Base-by-base conservation (phyloP, 208 protist genomes). In the Herpetomonas samuelpessoai region DNA sequence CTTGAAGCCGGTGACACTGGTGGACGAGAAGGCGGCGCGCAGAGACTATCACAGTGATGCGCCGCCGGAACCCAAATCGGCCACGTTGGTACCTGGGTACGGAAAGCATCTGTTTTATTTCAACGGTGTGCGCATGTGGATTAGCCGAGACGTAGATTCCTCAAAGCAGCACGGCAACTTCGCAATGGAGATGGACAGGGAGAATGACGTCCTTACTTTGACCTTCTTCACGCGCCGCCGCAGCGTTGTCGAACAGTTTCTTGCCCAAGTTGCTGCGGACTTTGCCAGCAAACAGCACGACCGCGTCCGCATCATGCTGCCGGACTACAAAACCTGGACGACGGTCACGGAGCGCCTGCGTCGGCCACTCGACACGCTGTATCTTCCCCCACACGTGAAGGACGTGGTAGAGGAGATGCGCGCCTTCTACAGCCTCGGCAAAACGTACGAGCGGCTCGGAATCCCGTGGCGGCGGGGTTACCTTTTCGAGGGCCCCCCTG, bases 401-500 rank as follows among this genome's bases (percentile, higher is more conserved):
- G 46, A 61, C 14, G 73, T 97, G 25, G 71, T 83, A 54, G 73
- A 84, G 21, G 95, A 98, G 64, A 74, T 91, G 19, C 44, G 63
- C 14, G 49, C 91, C 10, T 98, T 98, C 67, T 63, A 98, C 0
- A 62, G 57, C 16, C 80, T 90, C 22, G 62, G 67, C 38, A 25
- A 75, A n/a, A 89, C 91, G 29, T 99, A 98, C 72, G 51, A 63
- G 0, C 67, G 79, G 6, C 85, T 95, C 7, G 97, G 96, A 29
- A 89, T 99, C 45, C 94, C 96, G 10, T 98, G 97, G 85, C 81
- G 97, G 47, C 80, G 97, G 7, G 94, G 94, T 25, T 97, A 98
- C 65, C 81, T 99, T 7, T 76, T 99, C 14, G 89, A 98, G 62
- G 97, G 97, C 0, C 76, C 86, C 2, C 97, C 97, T 0, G 97